Evolutionary conservation across 345 rosid species (phyloP), one percentile per base, ranked within the genome.

Genomic region (Rhizophora apiculata): DNA sequence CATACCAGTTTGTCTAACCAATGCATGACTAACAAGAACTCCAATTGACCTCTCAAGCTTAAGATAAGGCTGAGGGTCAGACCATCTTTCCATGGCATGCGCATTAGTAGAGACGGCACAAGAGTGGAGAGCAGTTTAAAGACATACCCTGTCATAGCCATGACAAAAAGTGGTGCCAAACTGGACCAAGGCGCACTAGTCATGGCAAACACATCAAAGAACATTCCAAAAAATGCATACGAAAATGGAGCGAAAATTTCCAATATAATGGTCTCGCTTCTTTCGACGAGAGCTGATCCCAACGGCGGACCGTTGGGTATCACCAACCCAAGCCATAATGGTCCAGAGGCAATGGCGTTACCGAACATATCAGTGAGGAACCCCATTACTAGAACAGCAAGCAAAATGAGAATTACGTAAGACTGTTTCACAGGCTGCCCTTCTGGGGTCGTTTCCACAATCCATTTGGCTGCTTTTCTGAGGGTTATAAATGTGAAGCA

Each of bases 321-420:
- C 16, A 55, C 59, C 59, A 55, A 20, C 5, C 59, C 59, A 8
- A 55, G 29, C 59, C 59, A 55, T 13, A 55, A 6, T 1, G 59
- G 1, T 26, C 59, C 29, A 55, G 11, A n/a, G 59, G 59, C 59
- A 21, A 55, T 55, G 24, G 27, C 59, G 22, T n/a, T 22, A 55
- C 59, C 59, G 10, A 55, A 55, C 59, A 26, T 55, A 55, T 55
- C 59, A 22, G 59, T 22, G 29, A 55, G 59, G 59, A 55, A 55
- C 24, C 29, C 59, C 59, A 55, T 55, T 22, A 26, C 29, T n/a
- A 55, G 29, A 55, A 55, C 59, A 8, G 15, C 29, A 29, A 55
- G 24, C 29, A 55, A 55, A 55, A 55, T 55, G 59, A 55, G 0
- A 55, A 9, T 22, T 8, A 55, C 15, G 5, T 55, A 55, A 8